A percentile compares a stretch with the other conserved stretches of the same genome.
Evolutionary conservation across 116 monocot genomes (phyloP).

Genomic region (Zostera marina): DNA sequence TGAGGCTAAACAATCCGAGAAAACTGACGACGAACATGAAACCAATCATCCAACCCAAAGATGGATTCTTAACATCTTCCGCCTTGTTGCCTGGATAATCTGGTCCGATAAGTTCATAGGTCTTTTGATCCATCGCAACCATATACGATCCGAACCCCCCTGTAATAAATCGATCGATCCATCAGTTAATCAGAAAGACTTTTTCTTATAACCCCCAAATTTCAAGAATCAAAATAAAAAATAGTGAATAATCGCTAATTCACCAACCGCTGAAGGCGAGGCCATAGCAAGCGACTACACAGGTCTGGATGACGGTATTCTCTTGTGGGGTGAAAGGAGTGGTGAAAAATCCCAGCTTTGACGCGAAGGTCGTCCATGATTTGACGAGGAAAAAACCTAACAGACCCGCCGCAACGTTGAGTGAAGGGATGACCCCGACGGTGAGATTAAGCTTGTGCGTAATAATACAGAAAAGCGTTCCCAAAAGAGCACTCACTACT

Average conservation of each 20-base stretch:
- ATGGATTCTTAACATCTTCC: constrained; percentile 86
- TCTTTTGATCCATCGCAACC: constrained; percentile 84
- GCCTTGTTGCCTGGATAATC: constrained; percentile 88
- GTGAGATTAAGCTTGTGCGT: constrained; percentile 97
- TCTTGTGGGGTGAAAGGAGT: constrained; percentile 76
- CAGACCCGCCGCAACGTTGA: constrained; percentile 85
- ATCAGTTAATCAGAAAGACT: background rate
- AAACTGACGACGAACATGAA: constrained; percentile 97
- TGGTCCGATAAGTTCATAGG: constrained; percentile 84
- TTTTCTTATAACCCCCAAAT: no score
- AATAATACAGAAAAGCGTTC: constrained; percentile 78
- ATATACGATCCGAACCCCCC: constrained; percentile 97
- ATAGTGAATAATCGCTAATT: background rate
- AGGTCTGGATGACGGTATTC: constrained; percentile 95
- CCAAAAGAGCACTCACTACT: constrained; percentile 56
- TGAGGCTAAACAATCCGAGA: constrained; percentile 86
- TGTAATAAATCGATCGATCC: no score
- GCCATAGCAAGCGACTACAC: constrained; percentile 96
- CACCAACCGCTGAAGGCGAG: constrained; percentile 71
- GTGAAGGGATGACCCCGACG: constrained; percentile 88
- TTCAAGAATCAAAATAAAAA: background rate
- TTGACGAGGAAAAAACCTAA: constrained; percentile 80
- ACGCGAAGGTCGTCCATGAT: constrained; percentile 50
- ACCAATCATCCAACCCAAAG: constrained; percentile 93
- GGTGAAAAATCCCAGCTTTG: constrained; percentile 34